These are phyloP conservation scores for Colletotrichum orchidophilum DNA, from an alignment of 2,329 filamentous ascomycete genomes.

Conservation along the genomic window DNA sequence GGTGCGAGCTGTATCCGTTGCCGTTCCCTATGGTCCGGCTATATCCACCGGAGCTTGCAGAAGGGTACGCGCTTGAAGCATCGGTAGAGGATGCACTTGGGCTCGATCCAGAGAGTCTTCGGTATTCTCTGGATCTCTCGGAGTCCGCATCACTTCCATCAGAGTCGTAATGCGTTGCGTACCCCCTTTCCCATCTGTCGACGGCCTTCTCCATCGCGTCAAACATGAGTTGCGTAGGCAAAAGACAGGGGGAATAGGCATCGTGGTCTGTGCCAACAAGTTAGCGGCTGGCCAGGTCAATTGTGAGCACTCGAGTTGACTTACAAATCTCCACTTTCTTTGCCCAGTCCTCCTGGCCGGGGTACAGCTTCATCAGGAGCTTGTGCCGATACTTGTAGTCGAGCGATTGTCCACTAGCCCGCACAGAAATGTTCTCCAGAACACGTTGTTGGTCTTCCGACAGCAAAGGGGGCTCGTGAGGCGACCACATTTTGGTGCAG, in stretches of 20 bases:
- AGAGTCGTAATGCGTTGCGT: slow-evolving; percentile 24
- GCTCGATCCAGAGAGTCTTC: slow-evolving; percentile 19
- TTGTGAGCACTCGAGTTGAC: background rate
- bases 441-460: slow-evolving; percentile 26
- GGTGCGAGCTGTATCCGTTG: background rate
- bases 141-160: slow-evolving; percentile 31
- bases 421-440: slow-evolving; percentile 23
- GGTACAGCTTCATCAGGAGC: slow-evolving; percentile 31
- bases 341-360: slow-evolving; percentile 29
- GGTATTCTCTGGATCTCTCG: slow-evolving; percentile 25
- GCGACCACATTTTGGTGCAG: slow-evolving; percentile 24
- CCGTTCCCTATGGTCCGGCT: slow-evolving; percentile 21
- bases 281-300: background rate
- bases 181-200: slow-evolving; percentile 28
- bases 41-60: slow-evolving; percentile 17
- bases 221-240: slow-evolving; percentile 30
- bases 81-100: slow-evolving; percentile 26
- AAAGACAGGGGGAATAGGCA: slow-evolving; percentile 26
- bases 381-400: slow-evolving; percentile 32
- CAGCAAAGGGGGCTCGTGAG: slow-evolving; percentile 23
- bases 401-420: slow-evolving; percentile 25
- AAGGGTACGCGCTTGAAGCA: slow-evolving; percentile 23
- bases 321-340: slow-evolving; percentile 28
- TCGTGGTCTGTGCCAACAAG: slow-evolving; percentile 14
- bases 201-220: slow-evolving; percentile 29